Base-by-base conservation (phyloP, 140 eudicot species). In the Anethum foeniculum region DNA sequence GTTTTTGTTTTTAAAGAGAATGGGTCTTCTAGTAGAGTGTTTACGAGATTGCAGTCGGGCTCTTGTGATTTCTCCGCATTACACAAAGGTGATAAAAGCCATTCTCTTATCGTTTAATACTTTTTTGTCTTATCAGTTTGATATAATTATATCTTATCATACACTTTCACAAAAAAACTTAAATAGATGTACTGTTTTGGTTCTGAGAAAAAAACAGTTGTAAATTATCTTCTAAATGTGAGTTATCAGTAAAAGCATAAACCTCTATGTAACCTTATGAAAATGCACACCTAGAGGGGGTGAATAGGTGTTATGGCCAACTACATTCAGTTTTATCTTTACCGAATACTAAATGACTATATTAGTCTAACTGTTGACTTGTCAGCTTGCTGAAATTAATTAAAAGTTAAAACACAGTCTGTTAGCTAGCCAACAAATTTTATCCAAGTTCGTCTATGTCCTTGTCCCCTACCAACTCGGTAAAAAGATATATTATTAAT, bases 41-140 rank as follows among this genome's bases (percentile, higher is more conserved):
- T 78, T 91, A 81, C 90, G 90, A 27, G 99, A 96, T 86, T 88
- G 97, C 86, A 81, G 75, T 43, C 89, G 93, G 71, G 97, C 99
- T 75, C 87, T 93, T 52, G 76, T 72, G 69, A 79, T 89, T 46
- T 83, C 82, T 81, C 89, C 87, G 71, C 83, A 85, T 75, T 88
- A 93, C 90, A 87, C 96, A 75, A 96, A 96, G 99, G 99, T 96
- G 81, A 89, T 46, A 49, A 52, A 41, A 76, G 30, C 36, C 67
- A 43, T 75, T 36, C 72, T 46, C 69, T 72, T 49, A 74, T 71
- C n/a, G 16, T 75, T 60, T 23, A 54, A 69, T 34, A 76, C 28
- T 16, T 19, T 76, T 51, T 28, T 30, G 8, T n/a, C 39, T 75
- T 25, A 25, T n/a, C 78, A 11, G 58, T 4, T 18, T 60, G 30